A percentile compares a stretch with the other conserved stretches of the same genome.
Evolutionary conservation across 108 stramenopile species (phyloP).

Genomic region (Fragilaria radians): DNA sequence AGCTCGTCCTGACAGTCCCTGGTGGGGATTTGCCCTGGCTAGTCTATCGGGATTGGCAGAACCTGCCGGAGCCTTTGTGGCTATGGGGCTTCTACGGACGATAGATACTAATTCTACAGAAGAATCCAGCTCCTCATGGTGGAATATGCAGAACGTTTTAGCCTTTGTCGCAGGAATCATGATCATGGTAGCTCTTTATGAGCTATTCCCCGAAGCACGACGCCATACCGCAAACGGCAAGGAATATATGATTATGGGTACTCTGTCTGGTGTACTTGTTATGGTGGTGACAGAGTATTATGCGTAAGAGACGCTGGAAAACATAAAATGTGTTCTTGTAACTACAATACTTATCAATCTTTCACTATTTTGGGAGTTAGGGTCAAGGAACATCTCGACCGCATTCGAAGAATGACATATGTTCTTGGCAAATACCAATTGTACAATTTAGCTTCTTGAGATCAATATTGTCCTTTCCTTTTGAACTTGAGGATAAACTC

Average conservation of each 20-base stretch:
- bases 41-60: conserved; percentile 70
- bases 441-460: conserved; percentile 2
- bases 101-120: background rate
- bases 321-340: no score
- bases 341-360: background rate
- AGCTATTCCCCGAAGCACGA: conserved; percentile 71
- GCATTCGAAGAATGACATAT: background rate
- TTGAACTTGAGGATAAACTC: conserved; percentile 12
- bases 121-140: conserved; percentile 1
- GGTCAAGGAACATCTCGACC: background rate
- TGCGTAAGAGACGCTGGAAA: background rate
- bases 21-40: conserved; percentile 64
- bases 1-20: conserved; percentile 67
- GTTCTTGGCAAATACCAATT: conserved; percentile 4
- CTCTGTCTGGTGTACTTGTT: conserved; percentile 35
- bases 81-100: conserved; percentile 17
- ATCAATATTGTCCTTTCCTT: background rate
- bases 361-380: background rate
- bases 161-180: conserved; percentile 82
- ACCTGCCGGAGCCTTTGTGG: conserved; percentile 64
- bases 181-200: conserved; percentile 65
- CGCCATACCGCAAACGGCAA: conserved; percentile 24
- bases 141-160: conserved; percentile 70
- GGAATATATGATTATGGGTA: conserved; percentile 27
- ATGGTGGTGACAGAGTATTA: conserved; percentile 49